Base-by-base conservation (phyloP, 1,284 basidiomycete species). In the Porphyrellus sp. region DNA sequence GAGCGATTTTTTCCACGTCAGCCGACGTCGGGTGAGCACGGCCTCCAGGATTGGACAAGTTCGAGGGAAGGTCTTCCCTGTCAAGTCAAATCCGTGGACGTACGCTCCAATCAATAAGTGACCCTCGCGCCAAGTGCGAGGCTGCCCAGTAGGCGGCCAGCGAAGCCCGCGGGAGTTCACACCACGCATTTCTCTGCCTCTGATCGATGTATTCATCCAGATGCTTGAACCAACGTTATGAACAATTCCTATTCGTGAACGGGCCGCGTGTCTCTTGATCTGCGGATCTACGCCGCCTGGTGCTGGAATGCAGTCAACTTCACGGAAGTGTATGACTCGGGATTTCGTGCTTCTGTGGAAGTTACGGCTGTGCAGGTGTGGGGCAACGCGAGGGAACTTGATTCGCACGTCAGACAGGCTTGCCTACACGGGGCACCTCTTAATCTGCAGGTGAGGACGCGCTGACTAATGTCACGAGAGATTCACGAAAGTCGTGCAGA, bases 121-220 rank as follows among this genome's bases (percentile, higher is more conserved):
- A 31, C 38, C 55, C 61, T 57, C 52, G 52, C 53, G 46, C 20
- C 35, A 52, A 43, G 43, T 49, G 63, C 50, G 51, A 70, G 67
- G 63, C 57, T 46, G 42, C 45, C 33, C 31, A 25, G 33, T 35
- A 53, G 54, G 53, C 55, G 52, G 50, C 34, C 35, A 53, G 38
- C 50, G 27, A 52, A 56, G 41, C 55, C 65, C 66, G 61, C 52
- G 55, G 62, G 39, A 24, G 28, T 62, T 57, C 42, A 38, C 53
- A 54, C 49, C 50, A 24, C 18, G 46, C 24, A 34, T 31, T 46
- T 31, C 16, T n/a, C 51, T 49, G 37, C 38, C 38, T 46, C 40
- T 49, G 27, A 49, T 64, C 37, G 23, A 53, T 46, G 28, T 3
- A 11, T 42, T 34, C 52, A 24, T 50, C 18, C 5, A 45, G 9